These are phyloP conservation scores for Clavispora phyllophila DNA, from an alignment of 805 yeast genomes.

Conservation along the genomic window DNA sequence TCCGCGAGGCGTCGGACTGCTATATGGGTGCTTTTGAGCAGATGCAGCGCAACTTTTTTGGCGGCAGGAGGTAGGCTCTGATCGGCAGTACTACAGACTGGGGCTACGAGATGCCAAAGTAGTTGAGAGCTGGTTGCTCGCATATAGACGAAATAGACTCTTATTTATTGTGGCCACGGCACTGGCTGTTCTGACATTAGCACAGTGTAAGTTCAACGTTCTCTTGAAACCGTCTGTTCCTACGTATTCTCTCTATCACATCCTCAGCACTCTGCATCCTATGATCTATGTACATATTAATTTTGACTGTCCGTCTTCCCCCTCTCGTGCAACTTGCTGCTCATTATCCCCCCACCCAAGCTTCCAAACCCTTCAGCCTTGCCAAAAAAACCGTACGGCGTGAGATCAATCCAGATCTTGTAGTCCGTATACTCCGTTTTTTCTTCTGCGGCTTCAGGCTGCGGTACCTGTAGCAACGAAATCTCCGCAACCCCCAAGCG, in stretches of 20 bases:
- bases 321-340: neutral
- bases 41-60: conserved; percentile 12
- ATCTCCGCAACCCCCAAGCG: conserved; percentile 31
- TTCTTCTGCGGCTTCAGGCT: conserved; percentile 2
- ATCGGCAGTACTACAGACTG: too few species aligned
- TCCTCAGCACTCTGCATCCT: too few species aligned
- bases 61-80: neutral
- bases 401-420: conserved; percentile 16
- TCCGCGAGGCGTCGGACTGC: conserved; percentile 42
- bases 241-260: too few species aligned
- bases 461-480: conserved; percentile 22
- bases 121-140: too few species aligned
- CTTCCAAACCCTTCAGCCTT: neutral
- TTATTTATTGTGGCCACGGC: too few species aligned
- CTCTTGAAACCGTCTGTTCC: too few species aligned
- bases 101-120: too few species aligned
- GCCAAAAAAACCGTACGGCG: conserved; percentile 8
- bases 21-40: conserved; percentile 13
- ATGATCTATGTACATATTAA: neutral
- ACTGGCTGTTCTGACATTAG: too few species aligned
- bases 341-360: neutral
- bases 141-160: too few species aligned
- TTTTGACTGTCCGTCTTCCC: neutral
- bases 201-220: too few species aligned
- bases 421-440: conserved; percentile 10